Evolutionary conservation across 495 filamentous ascomycete genomes (phyloP).

Genomic region (Parmelia sp.): DNA sequence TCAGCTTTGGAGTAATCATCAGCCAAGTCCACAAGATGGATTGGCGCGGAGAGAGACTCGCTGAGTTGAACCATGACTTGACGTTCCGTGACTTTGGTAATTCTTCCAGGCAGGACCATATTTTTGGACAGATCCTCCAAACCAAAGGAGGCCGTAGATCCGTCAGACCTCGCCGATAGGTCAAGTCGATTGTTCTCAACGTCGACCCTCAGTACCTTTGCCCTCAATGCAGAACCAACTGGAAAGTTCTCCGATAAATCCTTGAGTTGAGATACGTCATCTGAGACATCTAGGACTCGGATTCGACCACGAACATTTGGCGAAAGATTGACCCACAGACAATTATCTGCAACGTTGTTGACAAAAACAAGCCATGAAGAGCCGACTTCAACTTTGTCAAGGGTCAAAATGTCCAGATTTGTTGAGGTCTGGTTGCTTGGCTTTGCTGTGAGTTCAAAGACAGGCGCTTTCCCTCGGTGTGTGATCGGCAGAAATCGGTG

Average conservation of each 20-base stretch:
- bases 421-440: constrained; percentile 53
- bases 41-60: constrained; percentile 62
- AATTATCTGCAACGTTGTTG: constrained; percentile 74
- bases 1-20: constrained; percentile 78
- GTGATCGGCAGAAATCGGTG: constrained; percentile 88
- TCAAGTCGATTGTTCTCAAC: constrained; percentile 67
- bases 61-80: constrained; percentile 80
- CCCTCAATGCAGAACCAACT: constrained; percentile 74
- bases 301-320: constrained; percentile 87
- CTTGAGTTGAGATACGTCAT: constrained; percentile 69
- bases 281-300: constrained; percentile 70
- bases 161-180: constrained; percentile 61
- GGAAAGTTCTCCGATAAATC: constrained; percentile 81
- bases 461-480: constrained; percentile 70
- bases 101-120: constrained; percentile 72
- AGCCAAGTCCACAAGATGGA: constrained; percentile 69
- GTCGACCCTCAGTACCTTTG: constrained; percentile 71
- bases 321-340: constrained; percentile 82
- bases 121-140: constrained; percentile 64
- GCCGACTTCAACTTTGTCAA: constrained; percentile 68
- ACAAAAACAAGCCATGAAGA: constrained; percentile 72
- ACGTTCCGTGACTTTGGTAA: constrained; percentile 80
- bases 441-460: constrained; percentile 87
- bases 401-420: constrained; percentile 53
- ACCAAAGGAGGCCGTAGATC: constrained; percentile 48